Evolutionary conservation across 202 grass and related monocot genomes (phyloP), one percentile per base, ranked within the genome.

Genomic region (Carex arenaria): DNA sequence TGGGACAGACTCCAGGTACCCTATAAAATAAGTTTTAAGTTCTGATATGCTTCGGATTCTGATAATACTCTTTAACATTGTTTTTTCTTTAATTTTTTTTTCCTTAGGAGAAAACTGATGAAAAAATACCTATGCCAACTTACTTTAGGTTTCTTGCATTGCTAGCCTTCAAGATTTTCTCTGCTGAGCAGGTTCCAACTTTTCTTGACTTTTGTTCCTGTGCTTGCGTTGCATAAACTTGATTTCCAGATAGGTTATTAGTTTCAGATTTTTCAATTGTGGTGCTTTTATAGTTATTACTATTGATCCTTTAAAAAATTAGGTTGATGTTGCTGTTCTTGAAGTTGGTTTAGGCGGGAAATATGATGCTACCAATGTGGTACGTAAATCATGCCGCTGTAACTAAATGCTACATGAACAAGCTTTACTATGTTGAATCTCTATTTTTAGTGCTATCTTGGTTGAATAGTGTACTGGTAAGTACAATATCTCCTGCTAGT

Each of bases 271-370:
- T 14, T 4, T 7, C 42, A 3, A 38, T 77, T 85, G 38, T 43
- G 26, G 80, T 86, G 72, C 61, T 15, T 62, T 80, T 47, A 23
- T 80, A 20, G 15, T 64, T 26, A 32, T 68, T 68, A 32, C 34
- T 83, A 23, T 56, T 67, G 26, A 54, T 67, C 3, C 65, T 80
- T 40, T n/a, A 53, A 70, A 83, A 64, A 20, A 89, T 77, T 85
- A 98, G 96, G 93, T 98, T 32, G 93, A 98, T 82, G 93, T 92
- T 85, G 96, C 89, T 88, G 88, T 98, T 95, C 88, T 98, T 0
- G 96, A 98, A 83, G 96, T 98, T 98, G 93, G 96, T 61, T 85
- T 98, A 49, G 96, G 96, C 83, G 96, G 96, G 57, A 98, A 89
- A 80, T 98, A 95, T 83, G 96, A 98, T 49, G 91, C 96, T 78